Conservation (phyloP, 1,284 basidiomycete genomes). For the Moesziomyces antarcticus region DNA sequence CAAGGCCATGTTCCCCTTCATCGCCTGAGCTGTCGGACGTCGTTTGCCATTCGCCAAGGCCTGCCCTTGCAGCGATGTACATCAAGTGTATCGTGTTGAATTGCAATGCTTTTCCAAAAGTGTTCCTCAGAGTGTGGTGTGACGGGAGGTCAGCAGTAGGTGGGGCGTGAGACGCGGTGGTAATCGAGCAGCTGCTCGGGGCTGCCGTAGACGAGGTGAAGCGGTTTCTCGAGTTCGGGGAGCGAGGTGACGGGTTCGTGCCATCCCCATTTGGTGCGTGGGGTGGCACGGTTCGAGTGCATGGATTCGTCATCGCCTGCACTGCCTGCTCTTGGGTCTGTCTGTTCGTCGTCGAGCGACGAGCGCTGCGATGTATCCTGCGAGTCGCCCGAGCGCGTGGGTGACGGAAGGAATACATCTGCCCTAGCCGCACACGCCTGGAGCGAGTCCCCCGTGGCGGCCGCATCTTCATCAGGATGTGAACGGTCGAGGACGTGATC, state of each 20-base stretch:
- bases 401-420: slow-evolving; percentile 23
- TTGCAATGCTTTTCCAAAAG: background rate
- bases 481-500: slow-evolving; percentile 21
- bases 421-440: slow-evolving; percentile 4
- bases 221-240: slow-evolving; percentile 51
- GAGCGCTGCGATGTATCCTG: slow-evolving; percentile 5
- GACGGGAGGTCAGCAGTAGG: slow-evolving; percentile 45
- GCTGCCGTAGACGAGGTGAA: slow-evolving; percentile 57
- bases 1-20: slow-evolving; percentile 84
- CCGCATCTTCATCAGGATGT: background rate
- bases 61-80: too few relatives aligned
- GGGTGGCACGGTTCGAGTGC: slow-evolving; percentile 7
- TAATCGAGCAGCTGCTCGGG: slow-evolving; percentile 60
- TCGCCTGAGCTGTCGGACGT: slow-evolving; percentile 52
- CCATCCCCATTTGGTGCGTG: slow-evolving; percentile 21
- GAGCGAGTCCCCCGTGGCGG: slow-evolving; percentile 5
- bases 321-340: background rate
- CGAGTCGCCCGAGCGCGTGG: slow-evolving; percentile 18
- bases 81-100: background rate
- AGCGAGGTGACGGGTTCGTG: slow-evolving; percentile 38
- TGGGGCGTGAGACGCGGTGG: slow-evolving; percentile 55
- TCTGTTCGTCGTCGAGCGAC: background rate
- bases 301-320: slow-evolving; percentile 29
- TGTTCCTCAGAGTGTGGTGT: background rate
- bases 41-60: background rate